These are phyloP conservation scores for Morella rubra DNA, from an alignment of 306 rosid species.

Conservation along the genomic window DNA sequence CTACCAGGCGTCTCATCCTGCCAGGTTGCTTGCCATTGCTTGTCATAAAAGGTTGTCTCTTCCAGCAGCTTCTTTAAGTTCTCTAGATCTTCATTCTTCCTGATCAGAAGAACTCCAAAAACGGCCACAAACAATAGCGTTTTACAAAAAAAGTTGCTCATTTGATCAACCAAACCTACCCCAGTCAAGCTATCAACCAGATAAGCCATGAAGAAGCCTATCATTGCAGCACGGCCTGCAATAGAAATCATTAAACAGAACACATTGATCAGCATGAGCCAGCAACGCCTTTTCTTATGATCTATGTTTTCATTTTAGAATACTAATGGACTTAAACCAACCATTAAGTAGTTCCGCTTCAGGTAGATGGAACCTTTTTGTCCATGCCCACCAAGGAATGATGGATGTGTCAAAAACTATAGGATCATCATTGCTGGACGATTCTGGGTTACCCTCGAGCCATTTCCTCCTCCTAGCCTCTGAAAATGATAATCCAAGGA, in stretches of 20 bases:
- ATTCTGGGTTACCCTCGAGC: constrained; percentile 81
- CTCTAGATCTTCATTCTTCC: constrained; percentile 89
- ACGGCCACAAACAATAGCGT: constrained; percentile 85
- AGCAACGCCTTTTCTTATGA: not conserved
- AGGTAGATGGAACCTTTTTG: constrained; percentile 93
- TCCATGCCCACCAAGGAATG: constrained; percentile 99
- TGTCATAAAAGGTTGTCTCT: constrained; percentile 93
- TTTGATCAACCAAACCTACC: constrained; percentile 95
- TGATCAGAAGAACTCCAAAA: constrained; percentile 79
- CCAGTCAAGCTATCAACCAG: constrained; percentile 97
- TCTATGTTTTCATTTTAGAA: constrained; percentile 13
- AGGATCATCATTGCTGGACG: constrained; percentile 75
- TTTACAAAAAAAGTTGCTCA: constrained; percentile 91
- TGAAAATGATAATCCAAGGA: constrained; percentile 38
- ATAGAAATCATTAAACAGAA: constrained; percentile 10
- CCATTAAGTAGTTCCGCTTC: constrained; percentile 97
- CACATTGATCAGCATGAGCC: constrained; percentile 7
- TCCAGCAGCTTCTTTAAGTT: constrained; percentile 76
- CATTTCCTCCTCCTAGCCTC: constrained; percentile 97
- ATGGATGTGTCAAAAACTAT: constrained; percentile 87
- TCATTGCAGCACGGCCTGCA: constrained; percentile 66
- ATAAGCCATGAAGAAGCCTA: constrained; percentile 91
- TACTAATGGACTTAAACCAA: constrained; percentile 33
- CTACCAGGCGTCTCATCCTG: constrained; percentile 64
- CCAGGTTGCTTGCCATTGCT: constrained; percentile 99